Percentiles rank a stretch among this genome's conserved stretches.
These are phyloP conservation scores for Annulohypoxylon truncatum DNA, from an alignment of 2,329 filamentous ascomycete species.

Conservation along the genomic window DNA sequence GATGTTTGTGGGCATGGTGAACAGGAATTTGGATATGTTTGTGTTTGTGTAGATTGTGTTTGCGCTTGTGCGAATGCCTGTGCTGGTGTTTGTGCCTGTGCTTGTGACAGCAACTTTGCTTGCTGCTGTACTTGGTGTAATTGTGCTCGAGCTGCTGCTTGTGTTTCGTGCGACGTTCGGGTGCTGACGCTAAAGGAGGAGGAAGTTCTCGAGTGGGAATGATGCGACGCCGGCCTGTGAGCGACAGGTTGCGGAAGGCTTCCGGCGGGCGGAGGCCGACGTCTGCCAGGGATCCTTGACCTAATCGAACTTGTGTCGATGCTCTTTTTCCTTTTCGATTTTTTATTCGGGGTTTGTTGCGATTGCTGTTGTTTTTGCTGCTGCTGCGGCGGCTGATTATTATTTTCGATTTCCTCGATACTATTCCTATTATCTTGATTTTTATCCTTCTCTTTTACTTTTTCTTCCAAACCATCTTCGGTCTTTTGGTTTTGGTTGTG, in stretches of 20 bases:
- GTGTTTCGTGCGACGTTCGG: slow-evolving; percentile 41
- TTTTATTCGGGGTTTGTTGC: slow-evolving; percentile 19
- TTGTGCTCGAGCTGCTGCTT: slow-evolving; percentile 24
- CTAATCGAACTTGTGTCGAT: slow-evolving; percentile 35
- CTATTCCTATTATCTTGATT: slow-evolving; percentile 13
- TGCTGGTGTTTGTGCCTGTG: slow-evolving; percentile 14
- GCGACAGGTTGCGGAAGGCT: slow-evolving; percentile 30
- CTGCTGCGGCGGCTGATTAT: slow-evolving; percentile 12
- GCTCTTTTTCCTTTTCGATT: slow-evolving; percentile 25
- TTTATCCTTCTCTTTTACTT: slow-evolving; percentile 13
- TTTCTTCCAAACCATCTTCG: slow-evolving; percentile 10
- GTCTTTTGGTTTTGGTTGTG: slow-evolving; percentile 2
- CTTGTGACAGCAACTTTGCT: slow-evolving; percentile 10
- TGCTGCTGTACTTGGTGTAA: neutral
- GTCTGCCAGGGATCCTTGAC: slow-evolving; percentile 43
- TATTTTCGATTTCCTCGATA: slow-evolving; percentile 17
- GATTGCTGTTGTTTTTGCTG: neutral
- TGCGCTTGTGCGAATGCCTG: neutral
- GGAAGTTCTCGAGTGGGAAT: slow-evolving; percentile 38
- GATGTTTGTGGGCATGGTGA: slow-evolving; percentile 3
- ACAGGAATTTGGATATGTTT: slow-evolving; percentile 1
- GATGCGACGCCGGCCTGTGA: slow-evolving; percentile 37
- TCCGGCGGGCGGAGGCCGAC: slow-evolving; percentile 41
- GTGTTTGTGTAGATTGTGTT: slow-evolving; percentile 1
- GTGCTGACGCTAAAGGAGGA: slow-evolving; percentile 41